phyloP scores from a whole-genome alignment of 257 asterid species.

The Thymus mandschuricus region DNA sequence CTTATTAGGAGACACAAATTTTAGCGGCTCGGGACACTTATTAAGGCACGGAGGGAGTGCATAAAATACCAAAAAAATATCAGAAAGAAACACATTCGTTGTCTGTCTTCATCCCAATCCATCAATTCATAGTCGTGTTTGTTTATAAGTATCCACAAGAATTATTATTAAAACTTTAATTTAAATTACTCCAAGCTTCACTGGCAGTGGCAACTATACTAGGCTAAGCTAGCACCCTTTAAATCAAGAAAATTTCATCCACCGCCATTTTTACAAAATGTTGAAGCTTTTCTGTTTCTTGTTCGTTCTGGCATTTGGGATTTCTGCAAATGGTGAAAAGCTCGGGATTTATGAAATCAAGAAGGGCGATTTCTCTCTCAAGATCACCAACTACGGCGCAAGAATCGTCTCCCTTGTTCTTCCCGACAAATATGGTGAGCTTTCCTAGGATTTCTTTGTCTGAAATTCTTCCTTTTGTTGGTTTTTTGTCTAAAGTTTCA shows the following conservation, averaged over 20 bases:
- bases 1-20: too few species aligned
- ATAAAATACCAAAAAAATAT: background rate
- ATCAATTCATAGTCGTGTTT: background rate
- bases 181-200: background rate
- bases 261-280: constrained; percentile 26
- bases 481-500: background rate
- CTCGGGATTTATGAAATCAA: constrained; percentile 53
- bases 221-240: too few species aligned
- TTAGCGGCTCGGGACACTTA: too few species aligned
- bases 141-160: constrained; percentile 9
- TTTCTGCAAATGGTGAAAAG: constrained; percentile 30
- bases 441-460: background rate
- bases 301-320: constrained; percentile 33
- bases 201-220: too few species aligned
- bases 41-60: too few species aligned
- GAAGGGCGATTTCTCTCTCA: constrained; percentile 60
- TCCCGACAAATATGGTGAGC: constrained; percentile 77
- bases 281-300: constrained; percentile 27
- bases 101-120: constrained; percentile 32
- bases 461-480: background rate
- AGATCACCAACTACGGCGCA: constrained; percentile 81
- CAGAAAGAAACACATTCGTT: background rate
- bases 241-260: too few species aligned
- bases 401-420: constrained; percentile 70
- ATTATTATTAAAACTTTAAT: background rate